Evolutionary conservation across 345 rosid species (phyloP), one percentile per base, ranked within the genome.

Genomic region (Geranium rotundifolium): DNA sequence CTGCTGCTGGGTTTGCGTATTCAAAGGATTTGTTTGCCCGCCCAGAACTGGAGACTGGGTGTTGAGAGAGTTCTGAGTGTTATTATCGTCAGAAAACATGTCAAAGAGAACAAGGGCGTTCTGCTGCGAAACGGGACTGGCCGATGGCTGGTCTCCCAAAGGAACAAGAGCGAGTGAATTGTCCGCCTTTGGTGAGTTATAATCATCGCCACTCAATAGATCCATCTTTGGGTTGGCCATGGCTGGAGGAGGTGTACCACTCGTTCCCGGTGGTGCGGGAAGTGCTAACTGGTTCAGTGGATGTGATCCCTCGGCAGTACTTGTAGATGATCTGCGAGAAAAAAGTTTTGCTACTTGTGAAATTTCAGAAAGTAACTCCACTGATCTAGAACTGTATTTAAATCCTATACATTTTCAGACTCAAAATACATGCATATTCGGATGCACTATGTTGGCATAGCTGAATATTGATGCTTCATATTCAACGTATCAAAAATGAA

Each of bases 121-220:
- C 76, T 90, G 86, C 76, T 88, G 88, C 16, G 91, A 82, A 56
- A 66, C 71, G 60, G 91, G 73, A 58, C 78, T 75, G 68, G 74
- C 72, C 58, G 89, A 89, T 54, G 83, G 80, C 57, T 52, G 52
- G 63, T 80, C 80, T 63, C 81, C 90, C 59, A 88, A 79, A 73
- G 93, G 85, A 77, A 90, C 96, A 64, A 95, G 85, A 71, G 99
- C 96, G 60, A 85, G 80, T 63, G 88, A 81, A 72, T 31, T 69
- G 0, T 80, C 84, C 29, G 81, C 82, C 77, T 84, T 78, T 5
- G 88, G 90, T 55, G 88, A 82, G 75, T 69, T 67, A 71, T 67
- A 85, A 66, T 83, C 84, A 76, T 95, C 99, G 31, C 99, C 99
- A 67, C 99, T 95, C 76, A 95, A 87, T 61, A 95, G 86, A 73